These are phyloP conservation scores for Leccinum huronense DNA, from an alignment of 1,284 basidiomycete species.

Conservation along the genomic window DNA sequence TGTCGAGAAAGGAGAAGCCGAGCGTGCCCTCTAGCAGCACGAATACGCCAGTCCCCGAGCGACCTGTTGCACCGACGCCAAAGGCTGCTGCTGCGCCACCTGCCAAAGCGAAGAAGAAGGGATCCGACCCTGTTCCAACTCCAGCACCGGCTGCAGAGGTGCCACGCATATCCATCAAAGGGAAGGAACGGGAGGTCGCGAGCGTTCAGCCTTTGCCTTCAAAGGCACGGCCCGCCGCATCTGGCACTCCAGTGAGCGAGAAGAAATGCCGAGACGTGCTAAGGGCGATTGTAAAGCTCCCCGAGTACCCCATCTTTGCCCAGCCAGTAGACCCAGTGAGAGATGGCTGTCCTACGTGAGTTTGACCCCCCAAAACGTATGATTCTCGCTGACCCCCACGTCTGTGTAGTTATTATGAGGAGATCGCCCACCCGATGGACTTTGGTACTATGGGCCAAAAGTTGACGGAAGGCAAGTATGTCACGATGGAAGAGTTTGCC, in stretches of 20 bases:
- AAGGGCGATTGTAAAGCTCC: constrained; percentile 61
- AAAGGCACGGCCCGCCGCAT: constrained; percentile 45
- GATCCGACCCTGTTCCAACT: constrained; percentile 32
- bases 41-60: constrained; percentile 30
- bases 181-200: constrained; percentile 60
- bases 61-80: constrained; percentile 24
- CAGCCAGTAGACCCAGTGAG: constrained; percentile 83
- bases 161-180: constrained; percentile 51
- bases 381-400: background rate
- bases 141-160: constrained; percentile 34
- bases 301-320: constrained; percentile 76
- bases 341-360: constrained; percentile 86
- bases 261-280: constrained; percentile 81
- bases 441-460: constrained; percentile 82
- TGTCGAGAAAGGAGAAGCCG: constrained; percentile 58
- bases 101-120: constrained; percentile 44
- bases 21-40: constrained; percentile 25
- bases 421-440: constrained; percentile 95
- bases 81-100: constrained; percentile 30
- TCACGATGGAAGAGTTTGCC: constrained; percentile 79
- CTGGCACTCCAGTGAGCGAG: constrained; percentile 61
- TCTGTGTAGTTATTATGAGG: constrained; percentile 77
- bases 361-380: constrained; percentile 19
- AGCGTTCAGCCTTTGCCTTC: constrained; percentile 35
- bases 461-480: constrained; percentile 66